These are phyloP conservation scores for Babesia ovis DNA, from an alignment of 169 alveolate species.

Conservation along the genomic window DNA sequence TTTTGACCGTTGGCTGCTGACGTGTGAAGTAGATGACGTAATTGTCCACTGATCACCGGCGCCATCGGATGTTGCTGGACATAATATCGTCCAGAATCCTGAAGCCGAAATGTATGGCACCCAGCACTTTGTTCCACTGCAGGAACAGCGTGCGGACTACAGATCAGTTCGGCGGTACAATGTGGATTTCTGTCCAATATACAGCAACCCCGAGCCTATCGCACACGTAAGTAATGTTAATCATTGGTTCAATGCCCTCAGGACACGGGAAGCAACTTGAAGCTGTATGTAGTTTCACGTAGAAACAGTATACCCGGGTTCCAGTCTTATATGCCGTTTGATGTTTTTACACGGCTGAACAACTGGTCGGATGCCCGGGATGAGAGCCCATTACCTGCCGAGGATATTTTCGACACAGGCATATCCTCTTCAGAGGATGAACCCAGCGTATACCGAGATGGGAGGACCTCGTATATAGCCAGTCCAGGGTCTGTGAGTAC, in stretches of 20 bases:
- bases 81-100: too few species aligned
- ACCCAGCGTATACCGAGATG: neutral
- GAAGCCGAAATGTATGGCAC: slow-evolving; percentile 19
- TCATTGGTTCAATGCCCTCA: neutral
- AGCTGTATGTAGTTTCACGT: slow-evolving; percentile 62
- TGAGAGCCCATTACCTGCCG: neutral
- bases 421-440: slow-evolving; percentile 59
- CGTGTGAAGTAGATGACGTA: too few species aligned
- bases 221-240: slow-evolving; percentile 16
- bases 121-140: slow-evolving; percentile 14
- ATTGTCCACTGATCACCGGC: too few species aligned
- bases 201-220: slow-evolving; percentile 6
- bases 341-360: slow-evolving; percentile 20
- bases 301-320: slow-evolving; percentile 29
- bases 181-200: slow-evolving; percentile 25
- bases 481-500: neutral
- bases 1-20: too few species aligned
- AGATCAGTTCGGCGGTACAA: slow-evolving; percentile 60
- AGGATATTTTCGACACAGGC: slow-evolving; percentile 56
- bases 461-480: neutral
- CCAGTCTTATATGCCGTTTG: slow-evolving; percentile 41
- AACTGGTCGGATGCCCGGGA: slow-evolving; percentile 18
- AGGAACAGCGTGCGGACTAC: slow-evolving; percentile 26
- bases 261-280: slow-evolving; percentile 36
- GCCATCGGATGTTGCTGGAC: too few species aligned